phyloP scores from a whole-genome alignment of 2,329 filamentous ascomycete species.

The Decorospora gaudefroyi region DNA sequence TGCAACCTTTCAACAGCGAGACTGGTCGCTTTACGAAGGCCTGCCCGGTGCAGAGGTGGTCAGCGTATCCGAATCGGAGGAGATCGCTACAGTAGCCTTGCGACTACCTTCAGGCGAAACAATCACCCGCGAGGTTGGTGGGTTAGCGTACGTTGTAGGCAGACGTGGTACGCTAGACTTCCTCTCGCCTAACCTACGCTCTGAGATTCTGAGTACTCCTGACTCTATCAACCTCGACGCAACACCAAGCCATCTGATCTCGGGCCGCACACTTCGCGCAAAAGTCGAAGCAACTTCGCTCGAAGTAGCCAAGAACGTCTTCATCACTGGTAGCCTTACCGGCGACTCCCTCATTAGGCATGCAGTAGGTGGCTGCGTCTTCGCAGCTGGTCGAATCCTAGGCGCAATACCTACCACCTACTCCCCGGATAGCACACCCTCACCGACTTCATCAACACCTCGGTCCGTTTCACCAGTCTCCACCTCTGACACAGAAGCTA shows the following conservation, averaged over 20 bases:
- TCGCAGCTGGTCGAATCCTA: slow-evolving; percentile 58
- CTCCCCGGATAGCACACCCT: slow-evolving; percentile 15
- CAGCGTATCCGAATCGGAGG: slow-evolving; percentile 36
- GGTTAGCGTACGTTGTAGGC: slow-evolving; percentile 61
- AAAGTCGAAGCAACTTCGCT: slow-evolving; percentile 56
- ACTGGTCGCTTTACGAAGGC: slow-evolving; percentile 61
- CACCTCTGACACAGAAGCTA: slow-evolving; percentile 21
- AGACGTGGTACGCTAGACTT: slow-evolving; percentile 60
- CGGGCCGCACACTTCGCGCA: slow-evolving; percentile 58
- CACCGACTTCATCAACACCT: slow-evolving; percentile 23
- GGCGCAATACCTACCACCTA: slow-evolving; percentile 31
- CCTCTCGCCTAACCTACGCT: slow-evolving; percentile 53
- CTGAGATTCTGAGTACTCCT: slow-evolving; percentile 52
- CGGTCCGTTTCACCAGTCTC: slow-evolving; percentile 29
- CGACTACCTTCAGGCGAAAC: slow-evolving; percentile 50
- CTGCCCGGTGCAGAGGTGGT: slow-evolving; percentile 58
- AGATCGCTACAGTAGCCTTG: slow-evolving; percentile 49
- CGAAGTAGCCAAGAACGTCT: slow-evolving; percentile 59
- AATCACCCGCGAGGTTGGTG: slow-evolving; percentile 54
- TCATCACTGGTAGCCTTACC: slow-evolving; percentile 63
- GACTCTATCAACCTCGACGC: slow-evolving; percentile 3
- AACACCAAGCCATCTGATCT: slow-evolving; percentile 47
- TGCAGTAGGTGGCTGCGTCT: slow-evolving; percentile 63
- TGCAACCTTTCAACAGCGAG: slow-evolving; percentile 53
- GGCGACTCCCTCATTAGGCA: slow-evolving; percentile 65